Evolutionary conservation across 1,139 yeast genomes (phyloP).

Genomic region (Wickerhamiella infanticola): DNA sequence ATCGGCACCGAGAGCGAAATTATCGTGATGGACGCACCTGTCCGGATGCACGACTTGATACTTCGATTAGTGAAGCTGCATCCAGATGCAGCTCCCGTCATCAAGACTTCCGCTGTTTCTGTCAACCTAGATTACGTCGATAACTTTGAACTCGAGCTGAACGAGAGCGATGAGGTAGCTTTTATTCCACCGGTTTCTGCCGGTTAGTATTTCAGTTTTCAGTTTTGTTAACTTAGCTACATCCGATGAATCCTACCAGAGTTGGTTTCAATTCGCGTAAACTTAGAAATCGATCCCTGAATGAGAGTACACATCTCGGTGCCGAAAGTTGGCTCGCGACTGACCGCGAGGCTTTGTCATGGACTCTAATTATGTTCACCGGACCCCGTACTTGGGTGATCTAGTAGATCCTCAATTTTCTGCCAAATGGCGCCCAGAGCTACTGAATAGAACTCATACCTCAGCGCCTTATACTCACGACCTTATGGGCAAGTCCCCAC

Average conservation of each 20-base stretch:
- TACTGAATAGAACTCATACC: conserved; percentile 6
- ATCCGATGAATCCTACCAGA: too few relatives aligned
- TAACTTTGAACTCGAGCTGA: conserved; percentile 12
- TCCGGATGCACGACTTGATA: conserved; percentile 1
- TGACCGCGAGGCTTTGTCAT: conserved; percentile 1
- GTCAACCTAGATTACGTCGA: conserved; percentile 23
- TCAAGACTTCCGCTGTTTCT: conserved; percentile 20
- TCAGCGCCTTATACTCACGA: conserved; percentile 7
- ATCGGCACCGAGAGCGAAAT: neutral
- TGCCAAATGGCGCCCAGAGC: neutral
- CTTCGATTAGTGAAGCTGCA: conserved; percentile 1
- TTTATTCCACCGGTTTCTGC: conserved; percentile 27
- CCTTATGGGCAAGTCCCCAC: conserved; percentile 20
- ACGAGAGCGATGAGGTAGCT: conserved; percentile 20
- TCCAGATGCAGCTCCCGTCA: conserved; percentile 11
- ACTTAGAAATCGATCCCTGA: too few relatives aligned
- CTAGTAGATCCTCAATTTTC: conserved; percentile 11
- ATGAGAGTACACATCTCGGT: too few relatives aligned
- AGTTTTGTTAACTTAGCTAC: too few relatives aligned
- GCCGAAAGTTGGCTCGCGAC: too few relatives aligned
- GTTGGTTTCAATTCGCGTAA: too few relatives aligned
- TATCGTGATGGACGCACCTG: neutral
- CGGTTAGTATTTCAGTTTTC: conserved; percentile 15
- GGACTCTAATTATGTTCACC: conserved; percentile 13
- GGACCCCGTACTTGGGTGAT: conserved; percentile 20